Percentiles rank a stretch among this genome's conserved stretches.
Evolutionary conservation across 441 rosid genomes (phyloP).

Genomic region (Melastoma candidum): DNA sequence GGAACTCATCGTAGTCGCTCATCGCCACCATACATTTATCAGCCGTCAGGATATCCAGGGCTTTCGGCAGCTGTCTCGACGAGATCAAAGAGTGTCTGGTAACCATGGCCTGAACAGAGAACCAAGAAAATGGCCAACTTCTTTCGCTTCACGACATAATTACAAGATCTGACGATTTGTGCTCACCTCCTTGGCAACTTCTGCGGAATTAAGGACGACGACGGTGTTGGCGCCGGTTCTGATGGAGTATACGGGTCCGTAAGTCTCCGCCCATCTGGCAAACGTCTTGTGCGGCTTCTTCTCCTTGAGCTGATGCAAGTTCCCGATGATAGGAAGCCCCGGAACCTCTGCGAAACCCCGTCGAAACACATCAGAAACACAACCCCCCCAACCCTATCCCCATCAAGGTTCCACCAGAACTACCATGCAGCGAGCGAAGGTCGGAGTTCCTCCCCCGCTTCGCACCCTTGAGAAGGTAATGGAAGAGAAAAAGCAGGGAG

Average conservation of each 20-base stretch:
- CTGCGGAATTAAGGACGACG: slow-evolving; percentile 57
- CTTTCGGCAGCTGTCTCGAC: slow-evolving; percentile 63
- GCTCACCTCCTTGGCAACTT: slow-evolving; percentile 66
- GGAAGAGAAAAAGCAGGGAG: no score
- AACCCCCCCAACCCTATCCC: no score
- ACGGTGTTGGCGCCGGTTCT: slow-evolving; percentile 55
- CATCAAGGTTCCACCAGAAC: no score
- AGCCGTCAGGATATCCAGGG: slow-evolving; percentile 51
- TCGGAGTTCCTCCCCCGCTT: no score
- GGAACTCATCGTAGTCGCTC: slow-evolving; percentile 77
- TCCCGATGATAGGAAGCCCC: slow-evolving; percentile 70
- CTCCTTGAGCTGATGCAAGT: slow-evolving; percentile 72
- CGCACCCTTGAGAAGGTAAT: no score
- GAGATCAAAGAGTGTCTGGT: slow-evolving; percentile 67
- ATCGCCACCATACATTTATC: slow-evolving; percentile 79
- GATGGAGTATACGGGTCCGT: slow-evolving; percentile 82
- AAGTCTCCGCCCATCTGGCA: slow-evolving; percentile 61
- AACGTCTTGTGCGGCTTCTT: slow-evolving; percentile 85
- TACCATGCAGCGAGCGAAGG: no score
- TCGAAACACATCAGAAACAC: not conserved
- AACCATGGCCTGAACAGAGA: slow-evolving; percentile 65
- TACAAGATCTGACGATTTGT: not conserved
- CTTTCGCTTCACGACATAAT: no score
- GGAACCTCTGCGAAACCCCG: slow-evolving; percentile 50
- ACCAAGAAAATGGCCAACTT: not conserved